Percentiles rank a stretch among this genome's conserved stretches.
Conservation (phyloP, 192 early-diverging fungal genomes). For the Rhizophagus sp. region DNA sequence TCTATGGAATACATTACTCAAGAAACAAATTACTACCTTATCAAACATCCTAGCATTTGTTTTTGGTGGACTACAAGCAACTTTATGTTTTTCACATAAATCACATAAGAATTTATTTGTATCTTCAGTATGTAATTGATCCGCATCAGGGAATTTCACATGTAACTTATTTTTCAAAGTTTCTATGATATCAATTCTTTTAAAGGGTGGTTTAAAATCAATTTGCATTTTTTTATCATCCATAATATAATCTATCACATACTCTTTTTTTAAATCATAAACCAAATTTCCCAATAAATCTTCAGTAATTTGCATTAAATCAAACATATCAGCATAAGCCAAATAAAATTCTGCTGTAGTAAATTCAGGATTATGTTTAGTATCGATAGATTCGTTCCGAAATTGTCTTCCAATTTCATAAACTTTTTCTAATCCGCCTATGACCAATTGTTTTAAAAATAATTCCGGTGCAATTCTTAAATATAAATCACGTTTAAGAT, state of each 20-base stretch:
- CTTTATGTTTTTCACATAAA: constrained; percentile 91
- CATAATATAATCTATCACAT: constrained; percentile 93
- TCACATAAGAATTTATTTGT: constrained; percentile 90
- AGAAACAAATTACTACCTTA: constrained; percentile 52
- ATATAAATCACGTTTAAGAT: constrained; percentile 96
- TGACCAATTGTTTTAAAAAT: constrained; percentile 96
- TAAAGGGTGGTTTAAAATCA: constrained; percentile 97
- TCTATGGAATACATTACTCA: not conserved
- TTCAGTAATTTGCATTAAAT: constrained; percentile 97
- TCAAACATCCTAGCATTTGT: constrained; percentile 92
- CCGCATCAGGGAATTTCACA: constrained; percentile 87
- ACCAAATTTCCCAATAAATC: constrained; percentile 81
- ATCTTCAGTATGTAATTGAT: constrained; percentile 75
- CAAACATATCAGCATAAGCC: constrained; percentile 98
- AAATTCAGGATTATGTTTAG: constrained; percentile 99
- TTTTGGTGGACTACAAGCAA: constrained; percentile 92
- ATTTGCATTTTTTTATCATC: constrained; percentile 75
- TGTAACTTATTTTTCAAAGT: constrained; percentile 88
- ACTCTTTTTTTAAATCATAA: constrained; percentile 84
- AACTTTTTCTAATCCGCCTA: constrained; percentile 97
- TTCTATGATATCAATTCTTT: constrained; percentile 88
- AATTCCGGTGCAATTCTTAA: constrained; percentile 99
- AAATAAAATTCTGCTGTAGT: constrained; percentile 99
- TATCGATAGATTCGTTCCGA: constrained; percentile 97
- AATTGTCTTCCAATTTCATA: constrained; percentile 99